phyloP scores from a whole-genome alignment of 2,329 filamentous ascomycete species.

The Pyricularia sp. region DNA sequence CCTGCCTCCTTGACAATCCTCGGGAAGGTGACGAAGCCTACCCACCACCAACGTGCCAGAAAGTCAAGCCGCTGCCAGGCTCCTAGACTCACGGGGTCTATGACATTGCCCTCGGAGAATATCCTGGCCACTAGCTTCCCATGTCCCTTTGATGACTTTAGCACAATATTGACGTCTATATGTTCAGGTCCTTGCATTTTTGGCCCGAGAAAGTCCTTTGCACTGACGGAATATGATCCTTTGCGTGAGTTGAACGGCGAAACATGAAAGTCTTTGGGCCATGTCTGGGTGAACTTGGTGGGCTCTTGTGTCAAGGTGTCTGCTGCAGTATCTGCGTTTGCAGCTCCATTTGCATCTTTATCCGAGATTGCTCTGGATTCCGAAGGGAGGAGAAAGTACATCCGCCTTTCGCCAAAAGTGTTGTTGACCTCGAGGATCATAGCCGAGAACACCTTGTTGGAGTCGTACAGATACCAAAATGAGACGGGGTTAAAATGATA shows the following conservation, averaged over 20 bases:
- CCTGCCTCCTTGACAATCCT: constrained; percentile 54
- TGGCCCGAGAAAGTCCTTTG: constrained; percentile 36
- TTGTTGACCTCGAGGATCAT: constrained; percentile 71
- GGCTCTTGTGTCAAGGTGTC: not conserved
- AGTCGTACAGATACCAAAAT: constrained; percentile 69
- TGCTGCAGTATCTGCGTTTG: not conserved
- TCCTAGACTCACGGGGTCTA: constrained; percentile 39
- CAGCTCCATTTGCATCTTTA: not conserved
- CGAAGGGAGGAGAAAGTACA: constrained; percentile 46
- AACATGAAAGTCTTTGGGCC: constrained; percentile 67
- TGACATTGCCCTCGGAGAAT: constrained; percentile 37
- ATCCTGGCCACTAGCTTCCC: constrained; percentile 54
- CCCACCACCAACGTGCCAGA: constrained; percentile 54
- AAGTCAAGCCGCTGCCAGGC: constrained; percentile 34
- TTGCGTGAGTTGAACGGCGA: constrained; percentile 63
- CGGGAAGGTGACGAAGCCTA: constrained; percentile 56
- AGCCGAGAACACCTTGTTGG: constrained; percentile 44
- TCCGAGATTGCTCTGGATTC: not conserved
- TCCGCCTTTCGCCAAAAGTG: constrained; percentile 62
- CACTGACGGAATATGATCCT: constrained; percentile 41
- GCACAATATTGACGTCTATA: constrained; percentile 51
- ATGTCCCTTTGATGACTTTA: constrained; percentile 50
- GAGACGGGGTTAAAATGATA: constrained; percentile 70
- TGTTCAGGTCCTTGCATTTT: constrained; percentile 25
- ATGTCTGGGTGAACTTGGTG: constrained; percentile 26